Conservation (phyloP, 805 yeast genomes). For the Nakazawaea holstii region DNA sequence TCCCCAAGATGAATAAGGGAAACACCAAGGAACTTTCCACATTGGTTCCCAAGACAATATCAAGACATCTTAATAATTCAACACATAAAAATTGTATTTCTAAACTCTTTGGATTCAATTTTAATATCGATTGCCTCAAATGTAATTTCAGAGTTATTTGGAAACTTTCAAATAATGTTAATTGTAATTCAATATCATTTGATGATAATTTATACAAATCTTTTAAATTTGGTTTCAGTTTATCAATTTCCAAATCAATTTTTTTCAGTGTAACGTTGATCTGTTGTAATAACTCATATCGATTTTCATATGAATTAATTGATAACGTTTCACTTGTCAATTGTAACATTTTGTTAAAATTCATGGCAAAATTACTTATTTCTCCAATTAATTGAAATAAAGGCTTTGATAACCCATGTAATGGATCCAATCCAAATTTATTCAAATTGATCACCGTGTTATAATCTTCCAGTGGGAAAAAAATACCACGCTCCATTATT, state of each 20-base stretch:
- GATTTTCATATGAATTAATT: conserved; percentile 15
- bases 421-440: conserved; percentile 54
- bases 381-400: conserved; percentile 65
- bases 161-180: conserved; percentile 66
- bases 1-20: conserved; percentile 75
- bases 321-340: conserved; percentile 22
- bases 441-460: conserved; percentile 38
- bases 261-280: conserved; percentile 30
- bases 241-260: conserved; percentile 44
- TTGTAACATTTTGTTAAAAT: conserved; percentile 35
- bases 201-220: conserved; percentile 32
- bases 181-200: conserved; percentile 57
- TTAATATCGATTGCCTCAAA: conserved; percentile 58
- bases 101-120: conserved; percentile 53
- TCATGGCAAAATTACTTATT: conserved; percentile 54
- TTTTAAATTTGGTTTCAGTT: conserved; percentile 44
- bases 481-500: conserved; percentile 53
- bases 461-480: conserved; percentile 59
- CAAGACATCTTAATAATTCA: conserved; percentile 52
- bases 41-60: conserved; percentile 55
- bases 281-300: conserved; percentile 28
- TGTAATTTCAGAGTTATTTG: conserved; percentile 66
- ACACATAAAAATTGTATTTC: conserved; percentile 56
- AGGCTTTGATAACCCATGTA: conserved; percentile 68
- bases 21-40: conserved; percentile 71